Percentiles rank a stretch among this genome's conserved stretches.
These are phyloP conservation scores for Teratosphaeria zuluensis DNA, from an alignment of 2,329 filamentous ascomycete species.

Conservation along the genomic window DNA sequence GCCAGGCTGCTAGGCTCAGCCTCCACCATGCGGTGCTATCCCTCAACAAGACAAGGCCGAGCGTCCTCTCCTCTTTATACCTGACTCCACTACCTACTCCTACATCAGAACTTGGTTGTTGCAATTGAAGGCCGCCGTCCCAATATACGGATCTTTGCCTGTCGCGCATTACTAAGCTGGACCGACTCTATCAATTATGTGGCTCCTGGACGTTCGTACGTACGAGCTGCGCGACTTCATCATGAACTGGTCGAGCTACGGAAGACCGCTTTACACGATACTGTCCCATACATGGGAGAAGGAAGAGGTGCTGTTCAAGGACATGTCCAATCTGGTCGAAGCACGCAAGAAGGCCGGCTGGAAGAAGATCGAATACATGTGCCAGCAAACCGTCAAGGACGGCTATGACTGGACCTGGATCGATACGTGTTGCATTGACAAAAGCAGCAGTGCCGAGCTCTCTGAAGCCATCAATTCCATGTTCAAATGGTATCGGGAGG, in stretches of 20 bases:
- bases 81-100: background rate
- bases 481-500: background rate
- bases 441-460: constrained; percentile 3
- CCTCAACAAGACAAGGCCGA: no score
- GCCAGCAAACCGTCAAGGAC: background rate
- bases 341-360: background rate
- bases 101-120: background rate
- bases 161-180: background rate
- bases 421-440: constrained; percentile 17
- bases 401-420: constrained; percentile 7
- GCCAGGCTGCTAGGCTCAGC: background rate
- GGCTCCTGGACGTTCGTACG: background rate
- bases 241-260: background rate
- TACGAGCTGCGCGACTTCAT: background rate
- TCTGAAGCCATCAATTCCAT: constrained; percentile 5
- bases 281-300: constrained; percentile 15
- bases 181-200: background rate
- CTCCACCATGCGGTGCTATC: background rate
- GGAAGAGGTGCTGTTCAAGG: constrained; percentile 10
- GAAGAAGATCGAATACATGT: background rate
- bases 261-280: constrained; percentile 9
- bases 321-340: background rate
- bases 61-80: background rate
- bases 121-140: background rate
- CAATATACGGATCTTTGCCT: no score